A percentile compares a stretch with the other conserved stretches of the same genome.
phyloP scores from a whole-genome alignment of 2,329 filamentous ascomycete species.

The Corynespora cassiicola region DNA sequence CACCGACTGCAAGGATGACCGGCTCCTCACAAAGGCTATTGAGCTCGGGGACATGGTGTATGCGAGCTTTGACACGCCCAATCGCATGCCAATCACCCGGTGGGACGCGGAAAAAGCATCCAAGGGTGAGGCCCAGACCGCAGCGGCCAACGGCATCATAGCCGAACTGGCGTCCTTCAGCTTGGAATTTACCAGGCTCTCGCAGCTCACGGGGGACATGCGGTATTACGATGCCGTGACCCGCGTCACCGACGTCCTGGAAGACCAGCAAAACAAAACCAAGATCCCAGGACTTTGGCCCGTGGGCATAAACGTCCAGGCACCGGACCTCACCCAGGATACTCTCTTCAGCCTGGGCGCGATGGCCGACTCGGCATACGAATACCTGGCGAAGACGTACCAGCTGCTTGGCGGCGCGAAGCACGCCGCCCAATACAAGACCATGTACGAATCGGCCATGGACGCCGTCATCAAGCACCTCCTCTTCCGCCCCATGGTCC shows the following conservation, averaged over 20 bases:
- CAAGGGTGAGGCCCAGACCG: slow-evolving; percentile 37
- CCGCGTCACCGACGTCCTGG: slow-evolving; percentile 46
- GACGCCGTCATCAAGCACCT: slow-evolving; percentile 49
- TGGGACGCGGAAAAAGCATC: slow-evolving; percentile 24
- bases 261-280: slow-evolving; percentile 47
- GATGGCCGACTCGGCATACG: slow-evolving; percentile 39
- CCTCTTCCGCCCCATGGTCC: slow-evolving; percentile 56
- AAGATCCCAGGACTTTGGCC: slow-evolving; percentile 54
- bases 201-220: slow-evolving; percentile 51
- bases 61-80: slow-evolving; percentile 69
- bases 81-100: slow-evolving; percentile 63
- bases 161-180: slow-evolving; percentile 52
- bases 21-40: slow-evolving; percentile 64
- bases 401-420: slow-evolving; percentile 24
- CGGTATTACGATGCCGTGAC: slow-evolving; percentile 52
- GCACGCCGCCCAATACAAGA: slow-evolving; percentile 49
- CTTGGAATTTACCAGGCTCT: slow-evolving; percentile 52
- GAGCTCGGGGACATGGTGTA: slow-evolving; percentile 69
- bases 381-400: slow-evolving; percentile 45
- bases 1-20: slow-evolving; percentile 55
- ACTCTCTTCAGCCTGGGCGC: slow-evolving; percentile 44
- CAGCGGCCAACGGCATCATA: slow-evolving; percentile 43
- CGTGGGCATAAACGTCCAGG: slow-evolving; percentile 24
- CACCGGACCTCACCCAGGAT: slow-evolving; percentile 40
- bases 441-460: slow-evolving; percentile 61